A percentile compares a stretch with the other conserved stretches of the same genome.
These are phyloP conservation scores for Dillenia turbinata DNA, from an alignment of 164 flowering plant genomes.

Conservation along the genomic window DNA sequence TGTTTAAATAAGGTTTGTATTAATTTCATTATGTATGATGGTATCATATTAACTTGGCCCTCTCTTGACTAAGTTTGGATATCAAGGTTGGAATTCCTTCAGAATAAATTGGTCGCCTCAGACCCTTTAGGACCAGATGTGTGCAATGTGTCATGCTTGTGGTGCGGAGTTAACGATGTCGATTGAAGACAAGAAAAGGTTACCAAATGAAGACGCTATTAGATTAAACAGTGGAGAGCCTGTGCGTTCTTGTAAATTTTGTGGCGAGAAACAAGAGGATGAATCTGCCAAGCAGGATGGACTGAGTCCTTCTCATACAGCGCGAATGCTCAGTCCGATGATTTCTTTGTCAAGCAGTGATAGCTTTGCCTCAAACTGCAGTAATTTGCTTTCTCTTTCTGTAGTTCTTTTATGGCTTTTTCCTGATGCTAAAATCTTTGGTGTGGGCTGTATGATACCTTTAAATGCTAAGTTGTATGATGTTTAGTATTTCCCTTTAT, in stretches of 20 bases:
- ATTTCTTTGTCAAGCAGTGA: constrained; percentile 47
- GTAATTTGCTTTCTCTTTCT: constrained; percentile 28
- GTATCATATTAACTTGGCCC: constrained; percentile 7
- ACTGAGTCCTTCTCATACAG: constrained; percentile 19
- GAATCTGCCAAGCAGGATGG: constrained; percentile 18
- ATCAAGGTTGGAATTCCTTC: neutral
- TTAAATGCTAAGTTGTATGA: too few relatives aligned
- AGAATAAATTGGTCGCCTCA: constrained; percentile 1
- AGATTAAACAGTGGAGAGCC: constrained; percentile 17
- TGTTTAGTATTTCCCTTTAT: neutral
- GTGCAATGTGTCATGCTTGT: constrained; percentile 37
- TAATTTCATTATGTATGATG: neutral
- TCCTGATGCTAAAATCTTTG: neutral
- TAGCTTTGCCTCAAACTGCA: constrained; percentile 50
- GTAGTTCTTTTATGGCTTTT: neutral
- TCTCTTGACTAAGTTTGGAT: constrained; percentile 12
- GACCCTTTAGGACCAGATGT: constrained; percentile 19
- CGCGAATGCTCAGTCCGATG: constrained; percentile 43
- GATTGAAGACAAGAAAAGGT: constrained; percentile 8
- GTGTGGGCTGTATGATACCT: too few relatives aligned
- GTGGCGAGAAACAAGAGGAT: constrained; percentile 29
- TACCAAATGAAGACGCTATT: constrained; percentile 9
- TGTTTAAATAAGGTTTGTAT: neutral
- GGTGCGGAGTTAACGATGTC: constrained; percentile 18
- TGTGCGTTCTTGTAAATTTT: constrained; percentile 24